A percentile compares a stretch with the other conserved stretches of the same genome.
phyloP scores from a whole-genome alignment of 1,284 basidiomycete species.

The Sanghuangporus baumii region DNA sequence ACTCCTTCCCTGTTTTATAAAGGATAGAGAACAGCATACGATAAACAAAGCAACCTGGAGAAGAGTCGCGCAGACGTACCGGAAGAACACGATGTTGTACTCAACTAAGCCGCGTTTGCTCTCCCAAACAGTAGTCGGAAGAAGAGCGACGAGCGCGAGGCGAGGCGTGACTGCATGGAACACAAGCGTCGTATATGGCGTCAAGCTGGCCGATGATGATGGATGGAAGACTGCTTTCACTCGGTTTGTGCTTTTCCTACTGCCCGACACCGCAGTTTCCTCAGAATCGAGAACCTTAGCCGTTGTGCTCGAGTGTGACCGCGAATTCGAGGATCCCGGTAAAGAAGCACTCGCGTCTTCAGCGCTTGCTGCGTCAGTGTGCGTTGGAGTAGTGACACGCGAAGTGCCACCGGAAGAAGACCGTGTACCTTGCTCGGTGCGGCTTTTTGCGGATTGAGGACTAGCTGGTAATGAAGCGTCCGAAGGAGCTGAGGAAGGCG shows the following conservation, averaged over 20 bases:
- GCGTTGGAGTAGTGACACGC: conserved; percentile 15
- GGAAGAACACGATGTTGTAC: conserved; percentile 88
- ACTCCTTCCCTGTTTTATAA: conserved; percentile 50
- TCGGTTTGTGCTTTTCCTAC: conserved; percentile 8
- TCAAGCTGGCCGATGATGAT: conserved; percentile 47
- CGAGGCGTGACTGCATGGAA: conserved; percentile 83
- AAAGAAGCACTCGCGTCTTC: conserved; percentile 16
- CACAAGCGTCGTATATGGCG: conserved; percentile 74
- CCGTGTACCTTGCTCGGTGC: neutral
- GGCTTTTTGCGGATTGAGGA: conserved; percentile 1
- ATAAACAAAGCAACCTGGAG: neutral
- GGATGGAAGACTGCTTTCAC: conserved; percentile 25
- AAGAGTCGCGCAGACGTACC: neutral
- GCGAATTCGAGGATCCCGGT: conserved; percentile 17
- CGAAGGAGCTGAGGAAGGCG: neutral
- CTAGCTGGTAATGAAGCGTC: conserved; percentile 11
- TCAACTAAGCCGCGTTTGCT: conserved; percentile 79
- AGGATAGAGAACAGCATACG: neutral
- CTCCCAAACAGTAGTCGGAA: conserved; percentile 78
- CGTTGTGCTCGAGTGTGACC: conserved; percentile 22
- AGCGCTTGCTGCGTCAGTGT: conserved; percentile 14
- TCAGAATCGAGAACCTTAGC: neutral
- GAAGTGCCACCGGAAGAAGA: conserved; percentile 12
- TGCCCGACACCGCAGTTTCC: neutral
- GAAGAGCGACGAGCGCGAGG: conserved; percentile 75